These are phyloP conservation scores for Amaranthus tricolor DNA, from an alignment of 179 eudicot species.

Conservation along the genomic window DNA sequence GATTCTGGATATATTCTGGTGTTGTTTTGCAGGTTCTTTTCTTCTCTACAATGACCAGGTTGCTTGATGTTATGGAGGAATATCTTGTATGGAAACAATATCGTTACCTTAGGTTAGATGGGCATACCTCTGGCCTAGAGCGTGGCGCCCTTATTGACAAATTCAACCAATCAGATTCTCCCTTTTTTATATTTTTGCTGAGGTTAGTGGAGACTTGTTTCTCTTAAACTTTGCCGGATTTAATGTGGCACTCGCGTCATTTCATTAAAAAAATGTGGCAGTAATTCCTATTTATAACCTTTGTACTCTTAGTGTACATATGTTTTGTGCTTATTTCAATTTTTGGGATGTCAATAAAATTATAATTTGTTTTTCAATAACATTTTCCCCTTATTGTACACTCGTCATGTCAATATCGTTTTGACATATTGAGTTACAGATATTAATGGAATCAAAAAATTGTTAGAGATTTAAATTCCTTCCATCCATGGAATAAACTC, in stretches of 20 bases:
- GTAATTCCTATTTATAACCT: not conserved
- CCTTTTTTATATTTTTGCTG: conserved; percentile 89
- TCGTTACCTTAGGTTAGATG: conserved; percentile 89
- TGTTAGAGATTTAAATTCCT: no score
- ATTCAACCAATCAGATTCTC: conserved; percentile 82
- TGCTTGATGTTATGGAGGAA: conserved; percentile 98
- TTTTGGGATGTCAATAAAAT: not conserved
- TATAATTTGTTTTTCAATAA: no score
- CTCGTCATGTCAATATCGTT: no score
- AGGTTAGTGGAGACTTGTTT: conserved; percentile 49
- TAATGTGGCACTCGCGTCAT: not conserved
- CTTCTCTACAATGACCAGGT: conserved; percentile 98
- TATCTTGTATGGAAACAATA: conserved; percentile 93
- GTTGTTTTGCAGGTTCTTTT: conserved; percentile 69
- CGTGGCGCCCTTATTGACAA: conserved; percentile 91
- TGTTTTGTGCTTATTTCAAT: not conserved
- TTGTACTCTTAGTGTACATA: not conserved
- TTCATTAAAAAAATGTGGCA: not conserved
- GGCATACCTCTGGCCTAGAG: conserved; percentile 94
- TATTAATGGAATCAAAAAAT: no score
- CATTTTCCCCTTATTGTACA: no score
- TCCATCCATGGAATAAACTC: no score
- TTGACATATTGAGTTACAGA: no score
- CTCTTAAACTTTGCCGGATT: not conserved
- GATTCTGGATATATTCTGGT: conserved; percentile 1